These are phyloP conservation scores for Ceratocystis papillata DNA, from an alignment of 2,329 filamentous ascomycete species.

Conservation along the genomic window DNA sequence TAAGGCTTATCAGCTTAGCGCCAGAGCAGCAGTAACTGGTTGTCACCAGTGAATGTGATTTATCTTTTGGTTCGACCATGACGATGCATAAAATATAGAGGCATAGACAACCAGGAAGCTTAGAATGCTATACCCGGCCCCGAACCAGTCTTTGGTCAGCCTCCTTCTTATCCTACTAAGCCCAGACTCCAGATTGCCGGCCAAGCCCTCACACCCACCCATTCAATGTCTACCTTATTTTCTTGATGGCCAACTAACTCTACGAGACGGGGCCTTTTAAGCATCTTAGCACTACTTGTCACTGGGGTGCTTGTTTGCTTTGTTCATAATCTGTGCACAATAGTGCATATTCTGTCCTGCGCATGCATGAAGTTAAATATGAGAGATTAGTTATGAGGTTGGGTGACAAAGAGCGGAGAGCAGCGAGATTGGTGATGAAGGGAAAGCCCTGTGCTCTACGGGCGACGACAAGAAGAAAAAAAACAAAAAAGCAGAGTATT, in stretches of 20 bases:
- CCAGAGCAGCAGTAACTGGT: too few species aligned
- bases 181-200: too few species aligned
- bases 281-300: background rate
- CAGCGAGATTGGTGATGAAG: background rate
- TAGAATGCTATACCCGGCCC: too few species aligned
- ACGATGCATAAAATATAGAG: too few species aligned
- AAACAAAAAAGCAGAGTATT: background rate
- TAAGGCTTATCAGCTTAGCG: too few species aligned
- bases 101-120: too few species aligned
- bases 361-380: background rate
- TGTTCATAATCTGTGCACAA: constrained; percentile 5
- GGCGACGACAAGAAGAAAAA: background rate
- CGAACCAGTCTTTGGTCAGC: too few species aligned
- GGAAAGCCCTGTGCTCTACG: background rate
- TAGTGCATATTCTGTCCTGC: background rate
- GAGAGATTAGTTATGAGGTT: background rate
- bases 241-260: background rate
- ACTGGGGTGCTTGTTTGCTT: background rate
- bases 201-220: too few species aligned
- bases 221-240: too few species aligned
- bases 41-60: too few species aligned
- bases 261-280: background rate
- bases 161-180: too few species aligned
- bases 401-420: background rate
- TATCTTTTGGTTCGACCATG: too few species aligned